A percentile compares a stretch with the other conserved stretches of the same genome.
phyloP scores from a whole-genome alignment of 768 basidiomycete genomes.

The Suillus luteus region DNA sequence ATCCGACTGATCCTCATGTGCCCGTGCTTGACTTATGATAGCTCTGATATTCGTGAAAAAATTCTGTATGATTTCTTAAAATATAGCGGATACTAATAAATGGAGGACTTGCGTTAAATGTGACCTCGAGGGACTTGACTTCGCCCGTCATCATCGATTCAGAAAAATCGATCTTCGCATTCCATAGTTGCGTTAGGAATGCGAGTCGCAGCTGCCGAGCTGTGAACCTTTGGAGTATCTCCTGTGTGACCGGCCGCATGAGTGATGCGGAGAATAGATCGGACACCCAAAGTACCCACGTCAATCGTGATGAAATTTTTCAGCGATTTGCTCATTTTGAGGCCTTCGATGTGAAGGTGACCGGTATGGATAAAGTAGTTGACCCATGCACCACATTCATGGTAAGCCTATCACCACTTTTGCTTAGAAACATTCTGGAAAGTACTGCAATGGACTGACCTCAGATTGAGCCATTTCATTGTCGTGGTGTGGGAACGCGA shows the following conservation, averaged over 20 bases:
- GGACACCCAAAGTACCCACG: slow-evolving; percentile 44
- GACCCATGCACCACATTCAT: slow-evolving; percentile 91
- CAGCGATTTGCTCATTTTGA: slow-evolving; percentile 99
- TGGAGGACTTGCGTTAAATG: slow-evolving; percentile 70
- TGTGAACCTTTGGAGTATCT: slow-evolving; percentile 80
- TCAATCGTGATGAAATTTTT: slow-evolving; percentile 99
- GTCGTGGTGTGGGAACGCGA: slow-evolving; percentile 99
- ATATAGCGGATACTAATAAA: slow-evolving; percentile 9
- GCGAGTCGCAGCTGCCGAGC: slow-evolving; percentile 89
- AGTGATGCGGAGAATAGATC: slow-evolving; percentile 10
- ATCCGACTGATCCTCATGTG: slow-evolving; percentile 51
- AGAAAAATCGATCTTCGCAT: slow-evolving; percentile 91
- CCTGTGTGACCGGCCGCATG: slow-evolving; percentile 46
- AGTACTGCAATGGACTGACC: slow-evolving; percentile 43
- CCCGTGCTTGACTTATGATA: slow-evolving; percentile 59
- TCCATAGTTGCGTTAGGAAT: slow-evolving; percentile 92
- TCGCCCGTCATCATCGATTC: slow-evolving; percentile 88
- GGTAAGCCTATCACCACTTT: slow-evolving; percentile 71
- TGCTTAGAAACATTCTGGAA: slow-evolving; percentile 10
- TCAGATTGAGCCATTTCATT: slow-evolving; percentile 98
- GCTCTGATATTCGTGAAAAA: slow-evolving; percentile 92
- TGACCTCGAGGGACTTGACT: slow-evolving; percentile 79
- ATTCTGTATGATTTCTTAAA: slow-evolving; percentile 56
- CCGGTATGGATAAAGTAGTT: slow-evolving; percentile 99
- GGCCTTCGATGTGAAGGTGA: slow-evolving; percentile 95